Base-by-base conservation (phyloP, 352 stramenopile species). In the Sclerospora graminicola region DNA sequence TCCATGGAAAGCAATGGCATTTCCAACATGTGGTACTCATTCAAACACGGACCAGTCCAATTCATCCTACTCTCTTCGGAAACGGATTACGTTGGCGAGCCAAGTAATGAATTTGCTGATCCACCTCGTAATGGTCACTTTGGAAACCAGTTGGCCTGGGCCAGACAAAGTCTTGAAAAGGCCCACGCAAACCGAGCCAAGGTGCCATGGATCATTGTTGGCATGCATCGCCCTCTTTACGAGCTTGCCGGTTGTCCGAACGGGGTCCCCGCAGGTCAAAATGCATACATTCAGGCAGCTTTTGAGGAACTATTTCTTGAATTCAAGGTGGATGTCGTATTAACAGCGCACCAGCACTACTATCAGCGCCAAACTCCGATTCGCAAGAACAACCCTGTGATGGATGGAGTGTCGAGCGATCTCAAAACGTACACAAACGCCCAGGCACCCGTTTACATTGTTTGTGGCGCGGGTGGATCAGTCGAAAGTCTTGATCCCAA, bases 11-110 rank as follows among this genome's bases (percentile, higher is more conserved):
- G 56, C 32, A 46, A 54, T 0, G 70, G 73, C 0, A 43, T 53
- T 23, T 48, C 72, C 38, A 89, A 89, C 49, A 95, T 94, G 77
- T 94, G 79, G 78, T 82, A 95, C 50, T 91, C 79, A 20, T 96
- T 93, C 43, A 67, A 94, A 38, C 63, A 94, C 42, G 82, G 81
- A 0, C 58, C 66, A 16, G 57, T 94, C 14, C 84, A 95, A 52
- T 84, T 93, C 42, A 85, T 81, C 2, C 66, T 71, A 8, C 69
- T 96, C n/a, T 88, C 77, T 26, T 70, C 67, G 1, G 83, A 96
- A 55, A 90, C 73, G 0, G 67, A 87, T 45, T 84, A 76, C 45
- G 32, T 50, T 1, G 33, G 29, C 14, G 50, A 54, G 0, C 63
- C 67, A 3, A n/a, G 2, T 13, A 33, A 33, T 13, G 9, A 33